phyloP scores from a whole-genome alignment of 257 asterid species.

The Cordia subcordata region DNA sequence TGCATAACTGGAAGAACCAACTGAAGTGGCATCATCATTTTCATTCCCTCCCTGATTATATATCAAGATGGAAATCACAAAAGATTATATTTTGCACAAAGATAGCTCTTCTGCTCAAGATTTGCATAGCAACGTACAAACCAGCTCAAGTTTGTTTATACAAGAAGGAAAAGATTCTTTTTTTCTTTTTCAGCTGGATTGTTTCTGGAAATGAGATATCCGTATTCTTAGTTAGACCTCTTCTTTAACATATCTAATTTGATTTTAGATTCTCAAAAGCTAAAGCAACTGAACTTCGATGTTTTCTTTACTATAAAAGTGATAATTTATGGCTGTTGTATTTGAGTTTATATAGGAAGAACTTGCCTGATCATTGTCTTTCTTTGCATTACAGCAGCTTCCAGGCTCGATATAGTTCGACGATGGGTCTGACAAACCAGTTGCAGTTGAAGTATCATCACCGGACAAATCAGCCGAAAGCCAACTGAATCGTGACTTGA shows the following conservation, averaged over 20 bases:
- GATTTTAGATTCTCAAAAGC: neutral
- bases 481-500: conserved; percentile 20
- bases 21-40: conserved; percentile 38
- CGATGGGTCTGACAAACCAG: conserved; percentile 49
- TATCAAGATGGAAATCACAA: neutral
- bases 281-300: neutral
- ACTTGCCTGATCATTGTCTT: conserved; percentile 46
- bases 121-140: too few relatives aligned
- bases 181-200: too few relatives aligned
- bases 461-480: conserved; percentile 13
- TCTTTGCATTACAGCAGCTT: conserved; percentile 36
- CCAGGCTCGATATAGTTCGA: conserved; percentile 40
- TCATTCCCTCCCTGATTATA: conserved; percentile 53
- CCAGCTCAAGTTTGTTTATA: too few relatives aligned
- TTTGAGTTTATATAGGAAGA: conserved; percentile 2
- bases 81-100: neutral
- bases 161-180: too few relatives aligned
- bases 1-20: conserved; percentile 46
- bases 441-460: conserved; percentile 10
- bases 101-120: neutral
- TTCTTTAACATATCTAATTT: neutral
- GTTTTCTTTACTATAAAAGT: too few relatives aligned
- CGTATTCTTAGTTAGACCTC: neutral
- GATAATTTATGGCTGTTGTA: too few relatives aligned
- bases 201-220: neutral